Conservation (phyloP, 2,329 filamentous ascomycete genomes). For the Trichoderma atrobrunneum region DNA sequence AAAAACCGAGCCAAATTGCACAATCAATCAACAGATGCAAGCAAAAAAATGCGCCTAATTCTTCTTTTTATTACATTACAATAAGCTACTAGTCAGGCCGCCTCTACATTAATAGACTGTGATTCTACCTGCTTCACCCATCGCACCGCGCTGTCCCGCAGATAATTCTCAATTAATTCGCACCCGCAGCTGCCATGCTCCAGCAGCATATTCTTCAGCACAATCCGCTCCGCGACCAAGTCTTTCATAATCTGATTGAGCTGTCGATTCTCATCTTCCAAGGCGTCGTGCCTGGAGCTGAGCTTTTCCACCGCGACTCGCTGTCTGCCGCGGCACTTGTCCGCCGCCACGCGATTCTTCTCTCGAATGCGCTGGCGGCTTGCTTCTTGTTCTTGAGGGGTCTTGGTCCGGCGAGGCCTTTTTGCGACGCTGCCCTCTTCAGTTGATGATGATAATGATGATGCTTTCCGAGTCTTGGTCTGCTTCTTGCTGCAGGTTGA, state of each 20-base stretch:
- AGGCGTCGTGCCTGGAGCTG: slow-evolving; percentile 1
- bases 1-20: background rate
- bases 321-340: slow-evolving; percentile 18
- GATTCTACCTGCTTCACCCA: slow-evolving; percentile 17
- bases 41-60: background rate
- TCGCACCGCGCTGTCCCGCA: slow-evolving; percentile 8
- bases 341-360: slow-evolving; percentile 19
- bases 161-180: slow-evolving; percentile 16
- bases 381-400: background rate
- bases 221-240: slow-evolving; percentile 7
- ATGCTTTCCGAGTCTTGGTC: background rate
- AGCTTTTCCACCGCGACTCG: slow-evolving; percentile 12
- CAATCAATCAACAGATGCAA: background rate
- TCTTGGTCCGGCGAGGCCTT: background rate
- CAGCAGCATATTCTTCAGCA: slow-evolving; percentile 19
- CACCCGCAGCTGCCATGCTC: slow-evolving; percentile 15
- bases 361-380: slow-evolving; percentile 12
- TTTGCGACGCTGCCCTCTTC: background rate
- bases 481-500: background rate
- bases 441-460: background rate
- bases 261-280: slow-evolving; percentile 5
- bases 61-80: background rate
- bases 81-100: slow-evolving; percentile 4
- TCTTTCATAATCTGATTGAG: slow-evolving; percentile 6
- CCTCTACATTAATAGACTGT: slow-evolving; percentile 10